A percentile compares a stretch with the other conserved stretches of the same genome.
Conservation (phyloP, 2,329 filamentous ascomycete genomes). For the Cordyceps farinosa region DNA sequence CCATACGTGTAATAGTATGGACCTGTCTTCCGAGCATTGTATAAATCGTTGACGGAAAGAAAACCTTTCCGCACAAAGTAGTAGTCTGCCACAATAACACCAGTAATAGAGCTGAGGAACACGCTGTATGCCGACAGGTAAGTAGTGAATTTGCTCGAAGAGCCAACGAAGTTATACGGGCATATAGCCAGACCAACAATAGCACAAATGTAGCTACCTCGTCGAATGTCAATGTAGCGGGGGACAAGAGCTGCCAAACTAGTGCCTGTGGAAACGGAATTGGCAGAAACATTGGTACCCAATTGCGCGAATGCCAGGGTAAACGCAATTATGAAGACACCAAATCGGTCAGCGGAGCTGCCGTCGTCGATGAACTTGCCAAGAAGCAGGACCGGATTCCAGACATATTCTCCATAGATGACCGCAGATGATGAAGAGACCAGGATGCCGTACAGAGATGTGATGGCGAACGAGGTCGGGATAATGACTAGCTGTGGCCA, state of each 20-base stretch:
- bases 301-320: conserved; percentile 77
- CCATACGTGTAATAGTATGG: conserved; percentile 74
- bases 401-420: conserved; percentile 64
- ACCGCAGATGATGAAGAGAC: conserved; percentile 70
- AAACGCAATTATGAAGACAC: conserved; percentile 68
- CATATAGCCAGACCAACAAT: conserved; percentile 78
- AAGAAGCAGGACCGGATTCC: conserved; percentile 69
- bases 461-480: conserved; percentile 68
- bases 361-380: conserved; percentile 66
- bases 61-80: conserved; percentile 82
- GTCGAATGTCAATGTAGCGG: conserved; percentile 77
- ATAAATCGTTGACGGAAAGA: conserved; percentile 73
- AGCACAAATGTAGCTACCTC: conserved; percentile 83
- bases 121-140: conserved; percentile 91
- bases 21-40: conserved; percentile 62
- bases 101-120: conserved; percentile 88
- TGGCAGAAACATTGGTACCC: conserved; percentile 84
- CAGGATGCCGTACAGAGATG: conserved; percentile 79
- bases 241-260: conserved; percentile 79
- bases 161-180: conserved; percentile 74
- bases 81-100: conserved; percentile 88
- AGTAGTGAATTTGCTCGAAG: conserved; percentile 80
- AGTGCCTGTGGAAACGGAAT: conserved; percentile 78
- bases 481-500: conserved; percentile 78
- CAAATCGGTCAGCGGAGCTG: conserved; percentile 65